Percentiles rank a stretch among this genome's conserved stretches.
These are phyloP conservation scores for Globisporangium mamillatum DNA, from an alignment of 352 stramenopile genomes.

Conservation along the genomic window DNA sequence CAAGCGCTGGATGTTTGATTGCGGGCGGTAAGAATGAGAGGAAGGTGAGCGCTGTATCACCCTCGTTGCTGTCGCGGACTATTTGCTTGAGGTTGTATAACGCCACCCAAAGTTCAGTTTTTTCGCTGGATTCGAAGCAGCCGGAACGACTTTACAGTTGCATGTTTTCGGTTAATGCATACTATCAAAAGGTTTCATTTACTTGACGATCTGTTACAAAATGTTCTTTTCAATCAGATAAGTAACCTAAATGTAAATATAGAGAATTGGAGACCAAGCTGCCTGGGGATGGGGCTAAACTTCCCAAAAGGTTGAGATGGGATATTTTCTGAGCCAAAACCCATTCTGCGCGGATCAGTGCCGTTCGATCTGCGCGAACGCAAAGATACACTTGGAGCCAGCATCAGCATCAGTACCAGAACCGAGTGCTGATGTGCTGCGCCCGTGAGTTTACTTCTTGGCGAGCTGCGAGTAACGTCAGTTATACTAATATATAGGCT, in stretches of 20 bases:
- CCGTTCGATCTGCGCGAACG: background rate
- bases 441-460: no score
- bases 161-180: background rate
- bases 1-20: background rate
- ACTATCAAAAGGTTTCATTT: no score
- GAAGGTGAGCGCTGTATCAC: background rate
- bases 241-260: background rate
- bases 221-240: background rate
- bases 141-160: background rate
- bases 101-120: slow-evolving; percentile 6
- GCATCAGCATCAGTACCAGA: background rate
- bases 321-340: background rate
- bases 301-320: background rate
- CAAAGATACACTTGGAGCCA: background rate
- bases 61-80: background rate
- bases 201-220: no score
- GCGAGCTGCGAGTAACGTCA: no score
- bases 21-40: background rate
- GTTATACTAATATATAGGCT: no score
- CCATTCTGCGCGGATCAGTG: background rate
- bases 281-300: background rate
- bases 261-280: background rate
- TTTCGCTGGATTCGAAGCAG: slow-evolving; percentile 11
- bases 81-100: background rate
- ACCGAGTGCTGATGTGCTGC: no score